Conservation (phyloP, 2,329 filamentous ascomycete species). For the Canariomyces notabilis region DNA sequence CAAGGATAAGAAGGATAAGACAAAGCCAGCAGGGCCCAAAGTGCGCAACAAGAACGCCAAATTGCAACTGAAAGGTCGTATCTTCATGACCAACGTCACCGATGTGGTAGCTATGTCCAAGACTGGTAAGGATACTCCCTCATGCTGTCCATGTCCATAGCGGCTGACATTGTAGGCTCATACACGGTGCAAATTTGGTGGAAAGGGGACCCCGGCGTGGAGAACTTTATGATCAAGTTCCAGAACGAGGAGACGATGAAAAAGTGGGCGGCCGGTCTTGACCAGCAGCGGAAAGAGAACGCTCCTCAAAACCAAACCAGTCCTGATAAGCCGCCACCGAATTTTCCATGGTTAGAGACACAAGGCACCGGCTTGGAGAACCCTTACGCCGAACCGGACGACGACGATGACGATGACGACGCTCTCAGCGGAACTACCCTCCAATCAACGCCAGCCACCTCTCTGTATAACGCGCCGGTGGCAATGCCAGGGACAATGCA, state of each 20-base stretch:
- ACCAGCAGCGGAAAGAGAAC: slow-evolving; percentile 66
- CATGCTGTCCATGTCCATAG: neutral
- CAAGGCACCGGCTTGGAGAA: slow-evolving; percentile 68
- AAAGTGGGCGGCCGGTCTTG: slow-evolving; percentile 81
- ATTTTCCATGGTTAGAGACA: slow-evolving; percentile 74
- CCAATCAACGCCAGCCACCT: slow-evolving; percentile 28
- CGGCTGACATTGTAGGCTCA: slow-evolving; percentile 57
- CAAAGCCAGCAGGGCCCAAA: slow-evolving; percentile 52
- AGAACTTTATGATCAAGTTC: slow-evolving; percentile 95
- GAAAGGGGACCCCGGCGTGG: slow-evolving; percentile 92
- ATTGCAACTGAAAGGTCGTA: slow-evolving; percentile 90
- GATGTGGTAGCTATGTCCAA: slow-evolving; percentile 85
- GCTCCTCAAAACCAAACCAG: slow-evolving; percentile 43
- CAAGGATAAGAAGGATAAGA: slow-evolving; percentile 70
- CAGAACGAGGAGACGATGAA: slow-evolving; percentile 86
- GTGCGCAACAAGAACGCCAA: slow-evolving; percentile 64
- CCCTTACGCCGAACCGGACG: slow-evolving; percentile 66
- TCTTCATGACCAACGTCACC: slow-evolving; percentile 99
- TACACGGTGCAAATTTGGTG: slow-evolving; percentile 98
- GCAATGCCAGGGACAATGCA: slow-evolving; percentile 42
- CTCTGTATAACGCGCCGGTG: slow-evolving; percentile 30
- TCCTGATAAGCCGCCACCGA: slow-evolving; percentile 53
- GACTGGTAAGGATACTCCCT: slow-evolving; percentile 58
- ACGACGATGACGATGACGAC: slow-evolving; percentile 57
- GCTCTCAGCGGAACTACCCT: slow-evolving; percentile 21